Evolutionary conservation across 106 monocot species (phyloP).

Genomic region (Dioscorea dumetorum): DNA sequence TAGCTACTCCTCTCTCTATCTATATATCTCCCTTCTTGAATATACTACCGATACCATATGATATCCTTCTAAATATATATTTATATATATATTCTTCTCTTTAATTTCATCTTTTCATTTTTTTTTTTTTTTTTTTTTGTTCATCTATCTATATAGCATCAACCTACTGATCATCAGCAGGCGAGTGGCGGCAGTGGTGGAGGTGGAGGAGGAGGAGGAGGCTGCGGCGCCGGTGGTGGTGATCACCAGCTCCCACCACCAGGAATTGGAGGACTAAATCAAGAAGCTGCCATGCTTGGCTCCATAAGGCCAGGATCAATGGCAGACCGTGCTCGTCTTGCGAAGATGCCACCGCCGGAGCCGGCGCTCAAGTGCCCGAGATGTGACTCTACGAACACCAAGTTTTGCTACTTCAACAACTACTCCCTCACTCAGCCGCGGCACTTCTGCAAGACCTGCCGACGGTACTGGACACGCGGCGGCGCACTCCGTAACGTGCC

Average conservation of each 20-base stretch:
- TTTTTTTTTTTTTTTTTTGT: not conserved
- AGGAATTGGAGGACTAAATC: not conserved
- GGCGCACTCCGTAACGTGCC: constrained; percentile 52
- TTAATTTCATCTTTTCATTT: not conserved
- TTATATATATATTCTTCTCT: not conserved
- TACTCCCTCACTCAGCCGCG: constrained; percentile 51
- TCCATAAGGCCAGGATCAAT: constrained; percentile 27
- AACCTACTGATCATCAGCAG: constrained; percentile 6
- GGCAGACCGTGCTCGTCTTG: constrained; percentile 43
- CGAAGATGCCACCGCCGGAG: constrained; percentile 48
- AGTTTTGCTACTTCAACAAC: constrained; percentile 65
- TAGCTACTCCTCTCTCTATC: constrained; percentile 4
- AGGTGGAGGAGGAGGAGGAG: constrained; percentile 14
- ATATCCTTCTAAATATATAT: no score
- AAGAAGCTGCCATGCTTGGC: constrained; percentile 4
- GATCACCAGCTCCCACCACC: constrained; percentile 12
- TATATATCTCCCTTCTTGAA: constrained; percentile 21
- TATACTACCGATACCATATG: constrained; percentile 12
- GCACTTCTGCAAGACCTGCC: constrained; percentile 58
- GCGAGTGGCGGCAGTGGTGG: not conserved
- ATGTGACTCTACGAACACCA: constrained; percentile 54
- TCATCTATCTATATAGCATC: constrained; percentile 10
- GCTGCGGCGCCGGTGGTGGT: constrained; percentile 4
- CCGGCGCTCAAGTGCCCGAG: constrained; percentile 45
- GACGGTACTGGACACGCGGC: constrained; percentile 56